A percentile compares a stretch with the other conserved stretches of the same genome.
phyloP scores from a whole-genome alignment of 2,329 filamentous ascomycete species.

The Aureobasidium lini region DNA sequence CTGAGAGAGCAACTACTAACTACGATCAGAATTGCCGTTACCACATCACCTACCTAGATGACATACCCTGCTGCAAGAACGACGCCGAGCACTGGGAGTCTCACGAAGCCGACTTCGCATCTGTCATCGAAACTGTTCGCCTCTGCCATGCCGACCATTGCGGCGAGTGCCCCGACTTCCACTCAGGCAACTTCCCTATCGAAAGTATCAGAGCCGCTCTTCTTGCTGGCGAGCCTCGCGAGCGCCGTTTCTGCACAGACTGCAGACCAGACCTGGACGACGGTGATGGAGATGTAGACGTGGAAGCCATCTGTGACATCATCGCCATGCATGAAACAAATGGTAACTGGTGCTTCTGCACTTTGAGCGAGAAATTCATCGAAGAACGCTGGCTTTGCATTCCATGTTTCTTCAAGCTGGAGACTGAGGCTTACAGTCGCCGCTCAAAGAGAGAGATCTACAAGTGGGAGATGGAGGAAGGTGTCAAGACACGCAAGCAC shows the following conservation, averaged over 20 bases:
- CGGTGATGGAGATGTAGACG: not conserved
- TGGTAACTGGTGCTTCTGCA: not conserved
- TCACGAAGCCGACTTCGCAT: not conserved
- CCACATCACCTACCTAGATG: constrained; percentile 1
- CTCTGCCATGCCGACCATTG: not conserved
- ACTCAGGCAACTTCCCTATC: constrained; percentile 3
- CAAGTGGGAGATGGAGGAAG: not conserved
- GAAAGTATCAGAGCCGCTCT: not conserved
- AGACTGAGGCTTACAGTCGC: constrained; percentile 30
- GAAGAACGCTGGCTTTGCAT: constrained; percentile 1
- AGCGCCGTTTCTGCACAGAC: not conserved
- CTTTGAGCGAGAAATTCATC: not conserved
- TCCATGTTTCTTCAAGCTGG: constrained; percentile 5
- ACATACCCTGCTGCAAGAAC: not conserved
- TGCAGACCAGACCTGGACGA: not conserved
- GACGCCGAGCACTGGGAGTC: not conserved
- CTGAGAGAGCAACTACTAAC: not conserved
- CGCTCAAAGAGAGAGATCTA: not conserved
- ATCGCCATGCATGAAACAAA: not conserved
- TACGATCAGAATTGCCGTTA: constrained; percentile 2
- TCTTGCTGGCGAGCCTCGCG: not conserved
- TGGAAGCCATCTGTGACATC: not conserved
- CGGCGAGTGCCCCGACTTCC: not conserved
- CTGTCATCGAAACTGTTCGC: not conserved
- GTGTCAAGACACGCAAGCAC: not conserved